Conservation (phyloP, 768 basidiomycete genomes). For the Trametes villosa region DNA sequence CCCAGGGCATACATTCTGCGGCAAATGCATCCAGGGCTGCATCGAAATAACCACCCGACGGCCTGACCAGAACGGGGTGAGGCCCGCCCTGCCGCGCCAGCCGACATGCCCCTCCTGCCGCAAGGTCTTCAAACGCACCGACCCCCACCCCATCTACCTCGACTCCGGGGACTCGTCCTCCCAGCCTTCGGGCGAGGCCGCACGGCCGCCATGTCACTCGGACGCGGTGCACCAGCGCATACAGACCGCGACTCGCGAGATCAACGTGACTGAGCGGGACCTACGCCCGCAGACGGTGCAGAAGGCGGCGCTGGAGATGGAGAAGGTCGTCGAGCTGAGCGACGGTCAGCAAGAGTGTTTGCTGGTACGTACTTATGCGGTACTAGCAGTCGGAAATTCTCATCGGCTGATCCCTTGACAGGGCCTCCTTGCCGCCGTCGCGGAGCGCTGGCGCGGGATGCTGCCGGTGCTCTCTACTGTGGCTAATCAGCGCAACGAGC, state of each 20-base stretch:
- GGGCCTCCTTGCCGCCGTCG: conserved; percentile 10
- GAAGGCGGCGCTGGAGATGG: conserved; percentile 9
- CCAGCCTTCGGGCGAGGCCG: neutral
- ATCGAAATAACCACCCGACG: neutral
- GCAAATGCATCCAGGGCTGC: neutral
- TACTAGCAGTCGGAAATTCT: no score
- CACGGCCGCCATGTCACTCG: conserved; percentile 2
- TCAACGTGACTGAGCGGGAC: neutral
- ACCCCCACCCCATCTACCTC: conserved; percentile 10
- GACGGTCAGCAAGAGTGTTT: neutral
- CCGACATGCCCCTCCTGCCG: conserved; percentile 14
- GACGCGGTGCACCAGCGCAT: conserved; percentile 4
- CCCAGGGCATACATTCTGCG: conserved; percentile 8
- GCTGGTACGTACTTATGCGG: neutral
- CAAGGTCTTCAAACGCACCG: neutral
- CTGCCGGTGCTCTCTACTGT: neutral
- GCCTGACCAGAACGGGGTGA: neutral
- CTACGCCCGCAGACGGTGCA: conserved; percentile 13
- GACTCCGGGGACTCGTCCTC: neutral
- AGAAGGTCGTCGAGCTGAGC: conserved; percentile 13
- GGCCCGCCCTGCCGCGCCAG: neutral
- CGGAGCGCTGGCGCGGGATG: conserved; percentile 15
- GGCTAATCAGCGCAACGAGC: neutral
- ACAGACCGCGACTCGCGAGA: neutral
- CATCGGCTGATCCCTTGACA: no score